Evolutionary conservation across 345 rosid species (phyloP).

Genomic region (Heritiera littoralis): DNA sequence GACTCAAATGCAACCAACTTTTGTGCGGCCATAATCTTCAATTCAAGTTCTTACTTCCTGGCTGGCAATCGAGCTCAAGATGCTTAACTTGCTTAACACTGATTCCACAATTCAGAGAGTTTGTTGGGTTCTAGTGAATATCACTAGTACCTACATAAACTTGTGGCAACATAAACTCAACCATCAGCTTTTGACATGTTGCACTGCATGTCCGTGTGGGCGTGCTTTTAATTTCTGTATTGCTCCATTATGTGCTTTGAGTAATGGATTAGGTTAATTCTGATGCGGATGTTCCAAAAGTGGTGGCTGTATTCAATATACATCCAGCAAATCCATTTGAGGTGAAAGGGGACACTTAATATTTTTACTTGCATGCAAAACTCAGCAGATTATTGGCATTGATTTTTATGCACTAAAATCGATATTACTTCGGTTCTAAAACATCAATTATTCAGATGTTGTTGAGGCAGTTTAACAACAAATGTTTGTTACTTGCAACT

Average conservation of each 20-base stretch:
- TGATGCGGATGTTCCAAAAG: background rate
- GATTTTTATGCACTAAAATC: background rate
- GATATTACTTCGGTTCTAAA: background rate
- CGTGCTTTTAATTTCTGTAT: background rate
- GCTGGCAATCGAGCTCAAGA: background rate
- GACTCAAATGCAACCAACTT: background rate
- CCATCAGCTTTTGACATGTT: background rate
- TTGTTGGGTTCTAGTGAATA: background rate
- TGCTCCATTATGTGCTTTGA: background rate
- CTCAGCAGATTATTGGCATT: background rate
- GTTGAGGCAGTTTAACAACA: constrained; percentile 1
- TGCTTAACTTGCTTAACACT: constrained; percentile 1
- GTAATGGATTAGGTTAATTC: constrained; percentile 8
- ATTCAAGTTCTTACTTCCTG: background rate
- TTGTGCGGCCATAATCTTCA: background rate
- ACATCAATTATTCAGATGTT: background rate
- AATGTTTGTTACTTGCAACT: constrained; percentile 11
- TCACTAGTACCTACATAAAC: background rate
- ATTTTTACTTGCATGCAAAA: background rate
- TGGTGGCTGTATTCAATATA: background rate
- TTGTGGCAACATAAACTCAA: background rate
- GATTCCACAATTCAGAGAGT: background rate
- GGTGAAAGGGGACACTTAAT: background rate
- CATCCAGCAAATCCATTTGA: background rate
- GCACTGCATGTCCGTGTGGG: background rate